A percentile compares a stretch with the other conserved stretches of the same genome.
Conservation (phyloP, 1,284 basidiomycete genomes). For the Ceratobasidium sp. region DNA sequence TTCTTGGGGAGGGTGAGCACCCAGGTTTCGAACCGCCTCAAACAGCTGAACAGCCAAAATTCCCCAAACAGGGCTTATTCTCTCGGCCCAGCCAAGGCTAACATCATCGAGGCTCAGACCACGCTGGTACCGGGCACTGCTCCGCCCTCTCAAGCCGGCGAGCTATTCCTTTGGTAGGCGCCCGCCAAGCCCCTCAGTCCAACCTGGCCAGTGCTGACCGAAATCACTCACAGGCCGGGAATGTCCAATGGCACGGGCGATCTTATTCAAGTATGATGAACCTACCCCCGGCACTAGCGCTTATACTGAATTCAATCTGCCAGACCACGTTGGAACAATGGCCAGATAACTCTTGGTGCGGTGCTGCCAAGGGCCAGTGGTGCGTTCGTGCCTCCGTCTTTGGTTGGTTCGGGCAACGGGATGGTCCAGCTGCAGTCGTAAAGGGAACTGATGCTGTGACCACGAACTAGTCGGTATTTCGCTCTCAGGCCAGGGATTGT, state of each 20-base stretch:
- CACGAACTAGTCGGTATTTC: constrained; percentile 38
- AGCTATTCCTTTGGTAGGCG: constrained; percentile 30
- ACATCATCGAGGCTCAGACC: constrained; percentile 35
- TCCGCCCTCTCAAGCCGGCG: constrained; percentile 30
- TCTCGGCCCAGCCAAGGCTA: constrained; percentile 35
- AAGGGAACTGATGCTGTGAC: constrained; percentile 39
- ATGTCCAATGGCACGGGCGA: constrained; percentile 44
- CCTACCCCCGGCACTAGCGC: neutral
- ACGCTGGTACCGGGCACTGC: constrained; percentile 28
- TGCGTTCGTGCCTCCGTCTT: constrained; percentile 39
- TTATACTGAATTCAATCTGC: neutral
- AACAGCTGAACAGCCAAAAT: too few relatives aligned
- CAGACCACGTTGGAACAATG: constrained; percentile 36
- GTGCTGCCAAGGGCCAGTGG: constrained; percentile 31
- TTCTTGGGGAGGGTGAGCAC: constrained; percentile 40
- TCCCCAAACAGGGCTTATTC: constrained; percentile 27
- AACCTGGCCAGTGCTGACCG: too few relatives aligned
- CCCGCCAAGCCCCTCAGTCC: too few relatives aligned
- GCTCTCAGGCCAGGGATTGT: neutral
- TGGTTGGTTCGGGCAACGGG: constrained; percentile 43
- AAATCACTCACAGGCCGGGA: constrained; percentile 10
- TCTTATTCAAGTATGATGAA: constrained; percentile 24
- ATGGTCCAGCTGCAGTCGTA: constrained; percentile 29
- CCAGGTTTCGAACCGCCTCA: neutral
- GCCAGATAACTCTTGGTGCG: constrained; percentile 42